A percentile compares a stretch with the other conserved stretches of the same genome.
Evolutionary conservation across 345 rosid species (phyloP).

Genomic region (Murraya paniculata): DNA sequence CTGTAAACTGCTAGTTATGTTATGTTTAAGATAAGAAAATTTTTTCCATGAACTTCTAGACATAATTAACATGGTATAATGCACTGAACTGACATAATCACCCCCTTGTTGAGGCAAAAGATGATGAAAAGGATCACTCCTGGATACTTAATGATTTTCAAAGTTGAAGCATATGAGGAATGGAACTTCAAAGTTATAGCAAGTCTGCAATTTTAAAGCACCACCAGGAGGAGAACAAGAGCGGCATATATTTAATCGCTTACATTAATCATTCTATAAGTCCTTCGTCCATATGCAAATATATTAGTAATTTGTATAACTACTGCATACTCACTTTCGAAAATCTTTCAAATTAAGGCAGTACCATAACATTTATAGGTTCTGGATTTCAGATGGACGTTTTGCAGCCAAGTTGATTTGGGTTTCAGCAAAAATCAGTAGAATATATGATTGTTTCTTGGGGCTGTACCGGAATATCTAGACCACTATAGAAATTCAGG

Average conservation of each 20-base stretch:
- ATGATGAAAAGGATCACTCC: background rate
- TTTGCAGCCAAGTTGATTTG: background rate
- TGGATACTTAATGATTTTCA: background rate
- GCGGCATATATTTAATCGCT: background rate
- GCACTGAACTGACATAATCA: background rate
- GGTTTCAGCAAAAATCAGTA: background rate
- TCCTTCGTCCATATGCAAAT: background rate
- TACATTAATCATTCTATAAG: background rate
- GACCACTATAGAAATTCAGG: background rate
- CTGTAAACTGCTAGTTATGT: slow-evolving; percentile 31
- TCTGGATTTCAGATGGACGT: background rate
- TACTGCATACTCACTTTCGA: background rate
- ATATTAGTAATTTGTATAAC: background rate
- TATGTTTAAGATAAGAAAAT: background rate
- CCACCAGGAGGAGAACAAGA: background rate
- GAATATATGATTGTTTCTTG: background rate
- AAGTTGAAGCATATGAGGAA: background rate
- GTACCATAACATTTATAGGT: background rate
- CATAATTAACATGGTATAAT: background rate
- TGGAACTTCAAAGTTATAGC: background rate
- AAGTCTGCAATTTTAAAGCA: background rate
- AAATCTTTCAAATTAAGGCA: background rate
- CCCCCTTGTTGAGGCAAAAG: background rate
- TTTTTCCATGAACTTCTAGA: background rate
- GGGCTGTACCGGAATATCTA: background rate